Evolutionary conservation across 306 rosid species (phyloP).

Genomic region (Coriaria nepalensis): DNA sequence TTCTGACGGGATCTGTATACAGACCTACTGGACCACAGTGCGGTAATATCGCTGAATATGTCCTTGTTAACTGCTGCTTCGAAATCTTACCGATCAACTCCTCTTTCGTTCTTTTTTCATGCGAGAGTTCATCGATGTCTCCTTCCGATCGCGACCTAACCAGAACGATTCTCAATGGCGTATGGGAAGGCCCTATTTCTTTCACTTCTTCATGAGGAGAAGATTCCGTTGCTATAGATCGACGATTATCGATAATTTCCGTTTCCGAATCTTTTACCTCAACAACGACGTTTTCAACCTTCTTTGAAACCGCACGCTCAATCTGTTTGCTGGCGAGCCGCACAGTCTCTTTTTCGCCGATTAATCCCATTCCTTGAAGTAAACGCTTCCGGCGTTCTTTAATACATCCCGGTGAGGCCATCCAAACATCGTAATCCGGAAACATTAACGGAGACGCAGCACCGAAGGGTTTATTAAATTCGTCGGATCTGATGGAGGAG

Average conservation of each 20-base stretch:
- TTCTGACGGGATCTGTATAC: conserved; percentile 6
- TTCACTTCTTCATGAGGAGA: background rate
- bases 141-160: conserved; percentile 61
- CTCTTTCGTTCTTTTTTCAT: conserved; percentile 29
- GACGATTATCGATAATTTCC: too few species aligned
- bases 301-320: conserved; percentile 11
- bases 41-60: conserved; percentile 18
- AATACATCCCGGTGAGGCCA: conserved; percentile 60
- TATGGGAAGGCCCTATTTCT: background rate
- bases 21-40: conserved; percentile 5
- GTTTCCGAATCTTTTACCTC: too few species aligned
- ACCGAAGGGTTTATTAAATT: conserved; percentile 4
- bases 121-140: conserved; percentile 32
- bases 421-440: conserved; percentile 63
- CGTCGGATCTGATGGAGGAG: conserved; percentile 24
- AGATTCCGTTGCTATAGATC: background rate
- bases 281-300: background rate
- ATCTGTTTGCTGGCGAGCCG: conserved; percentile 11
- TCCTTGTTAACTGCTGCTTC: conserved; percentile 52
- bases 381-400: conserved; percentile 39
- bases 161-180: conserved; percentile 19
- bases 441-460: background rate
- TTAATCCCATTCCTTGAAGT: conserved; percentile 57
- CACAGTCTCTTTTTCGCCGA: conserved; percentile 24
- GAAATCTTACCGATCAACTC: conserved; percentile 38